Evolutionary conservation across 2,329 filamentous ascomycete genomes (phyloP).

Genomic region (Penicillium sp.): DNA sequence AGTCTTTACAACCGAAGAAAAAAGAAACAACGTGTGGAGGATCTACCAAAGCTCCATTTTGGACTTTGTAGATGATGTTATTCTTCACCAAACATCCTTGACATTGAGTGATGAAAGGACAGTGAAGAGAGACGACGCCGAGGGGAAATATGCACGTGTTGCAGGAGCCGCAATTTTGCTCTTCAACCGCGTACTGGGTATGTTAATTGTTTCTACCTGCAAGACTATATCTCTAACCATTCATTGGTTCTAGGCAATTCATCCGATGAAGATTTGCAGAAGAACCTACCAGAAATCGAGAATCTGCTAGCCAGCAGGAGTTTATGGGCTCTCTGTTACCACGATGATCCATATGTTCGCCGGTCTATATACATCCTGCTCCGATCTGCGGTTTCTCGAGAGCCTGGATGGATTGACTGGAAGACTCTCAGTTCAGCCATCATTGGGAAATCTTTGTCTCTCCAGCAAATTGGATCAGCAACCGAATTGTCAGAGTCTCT

Average conservation of each 20-base stretch:
- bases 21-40: conserved; percentile 71
- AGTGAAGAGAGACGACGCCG: conserved; percentile 77
- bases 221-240: conserved; percentile 1
- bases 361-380: conserved; percentile 58
- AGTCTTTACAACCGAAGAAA: conserved; percentile 78
- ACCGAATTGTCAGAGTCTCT: conserved; percentile 68
- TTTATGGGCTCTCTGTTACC: conserved; percentile 59
- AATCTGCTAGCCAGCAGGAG: conserved; percentile 62
- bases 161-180: conserved; percentile 58
- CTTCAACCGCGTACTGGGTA: conserved; percentile 54
- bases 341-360: conserved; percentile 58
- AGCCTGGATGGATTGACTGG: conserved; percentile 56
- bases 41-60: conserved; percentile 78
- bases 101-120: conserved; percentile 88
- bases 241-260: conserved; percentile 30
- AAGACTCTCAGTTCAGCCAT: conserved; percentile 66
- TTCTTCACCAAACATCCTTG: conserved; percentile 71
- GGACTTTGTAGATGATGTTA: conserved; percentile 75
- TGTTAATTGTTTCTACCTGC: conserved; percentile 4
- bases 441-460: conserved; percentile 70
- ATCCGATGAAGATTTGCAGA: conserved; percentile 53
- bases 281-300: conserved; percentile 62
- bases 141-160: conserved; percentile 81
- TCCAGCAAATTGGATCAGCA: conserved; percentile 70
- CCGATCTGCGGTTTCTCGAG: conserved; percentile 49